phyloP scores from a whole-genome alignment of 176 grass and related monocot genomes.

The Zoysia japonica region DNA sequence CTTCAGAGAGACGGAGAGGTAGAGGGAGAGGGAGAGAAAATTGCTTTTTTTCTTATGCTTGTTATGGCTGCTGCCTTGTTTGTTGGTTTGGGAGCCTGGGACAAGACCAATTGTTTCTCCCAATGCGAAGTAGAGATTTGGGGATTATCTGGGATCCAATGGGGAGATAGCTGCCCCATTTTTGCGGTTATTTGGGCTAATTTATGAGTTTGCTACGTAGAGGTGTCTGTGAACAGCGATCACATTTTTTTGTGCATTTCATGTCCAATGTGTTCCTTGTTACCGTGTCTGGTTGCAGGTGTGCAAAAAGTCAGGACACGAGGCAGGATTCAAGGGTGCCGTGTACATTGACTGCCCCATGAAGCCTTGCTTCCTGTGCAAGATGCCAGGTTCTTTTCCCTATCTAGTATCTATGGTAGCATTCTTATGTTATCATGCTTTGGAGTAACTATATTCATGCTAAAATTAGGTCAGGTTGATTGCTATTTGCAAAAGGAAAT shows the following conservation, averaged over 20 bases:
- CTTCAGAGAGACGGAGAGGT: neutral
- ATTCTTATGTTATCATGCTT: neutral
- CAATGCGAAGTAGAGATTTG: neutral
- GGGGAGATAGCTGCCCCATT: neutral
- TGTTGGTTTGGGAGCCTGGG: neutral
- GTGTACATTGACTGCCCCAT: conserved; percentile 88
- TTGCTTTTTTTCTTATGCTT: neutral
- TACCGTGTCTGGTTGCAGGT: conserved; percentile 49
- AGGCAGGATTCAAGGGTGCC: conserved; percentile 87
- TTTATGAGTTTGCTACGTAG: neutral
- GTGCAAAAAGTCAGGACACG: conserved; percentile 76
- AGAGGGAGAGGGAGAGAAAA: neutral
- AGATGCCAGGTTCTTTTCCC: conserved; percentile 72
- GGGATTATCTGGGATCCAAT: neutral
- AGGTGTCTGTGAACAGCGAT: neutral
- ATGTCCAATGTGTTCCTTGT: neutral
- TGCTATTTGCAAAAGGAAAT: neutral
- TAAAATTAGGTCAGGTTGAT: neutral
- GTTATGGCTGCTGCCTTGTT: neutral
- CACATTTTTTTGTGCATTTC: conserved; percentile 2
- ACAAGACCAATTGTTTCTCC: neutral
- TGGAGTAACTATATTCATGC: conserved; percentile 8
- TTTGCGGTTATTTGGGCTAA: neutral
- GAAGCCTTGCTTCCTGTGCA: conserved; percentile 97
- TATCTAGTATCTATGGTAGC: neutral